Conservation (phyloP, 768 basidiomycete species). For the Albatrellus ellisii region DNA sequence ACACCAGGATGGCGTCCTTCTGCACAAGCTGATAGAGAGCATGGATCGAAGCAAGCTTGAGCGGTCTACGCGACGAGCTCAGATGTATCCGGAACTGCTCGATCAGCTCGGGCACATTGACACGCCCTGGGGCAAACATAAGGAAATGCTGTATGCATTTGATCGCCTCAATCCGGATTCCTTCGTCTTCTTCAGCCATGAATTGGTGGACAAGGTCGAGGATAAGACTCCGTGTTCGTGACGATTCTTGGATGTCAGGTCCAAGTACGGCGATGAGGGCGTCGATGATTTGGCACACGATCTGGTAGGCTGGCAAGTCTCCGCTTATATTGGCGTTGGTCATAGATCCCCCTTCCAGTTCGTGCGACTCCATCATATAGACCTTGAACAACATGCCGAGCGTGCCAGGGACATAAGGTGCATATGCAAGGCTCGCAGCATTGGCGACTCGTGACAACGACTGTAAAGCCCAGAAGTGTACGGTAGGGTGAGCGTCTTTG, state of each 20-base stretch:
- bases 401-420: slow-evolving; percentile 78
- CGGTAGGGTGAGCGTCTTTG: slow-evolving; percentile 92
- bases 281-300: slow-evolving; percentile 84
- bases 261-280: slow-evolving; percentile 89
- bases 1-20: slow-evolving; percentile 84
- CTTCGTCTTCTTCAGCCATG: slow-evolving; percentile 74
- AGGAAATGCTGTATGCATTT: slow-evolving; percentile 94
- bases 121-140: slow-evolving; percentile 84
- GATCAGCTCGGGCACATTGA: slow-evolving; percentile 72
- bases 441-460: slow-evolving; percentile 81
- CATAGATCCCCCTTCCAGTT: slow-evolving; percentile 81
- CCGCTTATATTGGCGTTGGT: slow-evolving; percentile 77
- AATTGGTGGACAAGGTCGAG: slow-evolving; percentile 82
- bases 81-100: slow-evolving; percentile 68
- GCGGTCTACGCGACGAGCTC: slow-evolving; percentile 64
- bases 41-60: slow-evolving; percentile 92
- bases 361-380: slow-evolving; percentile 83
- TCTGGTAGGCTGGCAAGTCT: slow-evolving; percentile 84
- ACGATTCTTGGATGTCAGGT: slow-evolving; percentile 87
- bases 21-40: slow-evolving; percentile 96
- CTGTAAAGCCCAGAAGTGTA: slow-evolving; percentile 86
- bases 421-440: slow-evolving; percentile 84
- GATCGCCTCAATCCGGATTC: slow-evolving; percentile 85
- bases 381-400: slow-evolving; percentile 85
- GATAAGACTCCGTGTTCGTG: slow-evolving; percentile 64